phyloP scores from a whole-genome alignment of 306 rosid species.

The Inga leiocalycina region DNA sequence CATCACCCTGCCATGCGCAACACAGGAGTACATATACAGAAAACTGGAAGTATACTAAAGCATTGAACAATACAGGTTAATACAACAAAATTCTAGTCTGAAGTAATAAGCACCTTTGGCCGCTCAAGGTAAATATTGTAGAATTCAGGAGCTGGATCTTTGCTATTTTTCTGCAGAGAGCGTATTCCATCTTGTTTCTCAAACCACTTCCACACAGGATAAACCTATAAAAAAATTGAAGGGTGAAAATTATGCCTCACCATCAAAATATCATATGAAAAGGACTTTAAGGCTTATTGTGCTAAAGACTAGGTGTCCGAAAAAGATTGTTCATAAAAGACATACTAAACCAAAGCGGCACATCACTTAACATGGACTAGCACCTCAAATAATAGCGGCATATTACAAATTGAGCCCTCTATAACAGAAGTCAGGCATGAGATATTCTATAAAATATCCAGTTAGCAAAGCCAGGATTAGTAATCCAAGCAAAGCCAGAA shows the following conservation, averaged over 20 bases:
- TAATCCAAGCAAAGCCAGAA: slow-evolving; percentile 6
- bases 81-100: slow-evolving; percentile 20
- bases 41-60: slow-evolving; percentile 8
- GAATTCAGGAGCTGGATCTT: slow-evolving; percentile 98
- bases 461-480: slow-evolving; percentile 20
- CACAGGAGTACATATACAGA: slow-evolving; percentile 18
- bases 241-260: slow-evolving; percentile 6
- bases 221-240: slow-evolving; percentile 59
- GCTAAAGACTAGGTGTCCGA: neutral
- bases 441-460: slow-evolving; percentile 23
- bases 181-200: slow-evolving; percentile 99
- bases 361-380: slow-evolving; percentile 19
- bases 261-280: slow-evolving; percentile 8
- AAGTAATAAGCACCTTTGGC: slow-evolving; percentile 77
- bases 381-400: slow-evolving; percentile 16
- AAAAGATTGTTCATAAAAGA: neutral
- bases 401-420: slow-evolving; percentile 2
- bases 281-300: neutral
- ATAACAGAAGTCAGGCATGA: neutral
- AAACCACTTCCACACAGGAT: slow-evolving; percentile 99
- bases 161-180: slow-evolving; percentile 84
- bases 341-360: slow-evolving; percentile 10
- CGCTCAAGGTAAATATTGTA: slow-evolving; percentile 96
- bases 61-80: slow-evolving; percentile 20
- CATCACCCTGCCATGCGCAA: slow-evolving; percentile 80